phyloP scores from a whole-genome alignment of 2,329 filamentous ascomycete genomes.

The Diaporthe helianthi region DNA sequence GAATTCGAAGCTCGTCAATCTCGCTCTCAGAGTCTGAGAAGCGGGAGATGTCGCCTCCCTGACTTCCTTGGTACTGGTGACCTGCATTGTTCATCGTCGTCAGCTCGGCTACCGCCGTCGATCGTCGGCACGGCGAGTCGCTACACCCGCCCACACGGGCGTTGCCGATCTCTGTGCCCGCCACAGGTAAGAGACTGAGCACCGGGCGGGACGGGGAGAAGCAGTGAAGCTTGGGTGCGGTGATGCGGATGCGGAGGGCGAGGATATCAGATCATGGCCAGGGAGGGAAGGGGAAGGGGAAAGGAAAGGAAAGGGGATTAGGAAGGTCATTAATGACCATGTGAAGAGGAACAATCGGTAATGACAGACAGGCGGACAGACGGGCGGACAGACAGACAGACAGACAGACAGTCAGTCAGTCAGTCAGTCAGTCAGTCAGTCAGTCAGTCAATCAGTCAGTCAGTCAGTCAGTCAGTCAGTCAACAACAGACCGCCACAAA shows the following conservation, averaged over 20 bases:
- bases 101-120: conserved; percentile 40
- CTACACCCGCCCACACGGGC: conserved; percentile 28
- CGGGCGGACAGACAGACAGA: conserved; percentile 30
- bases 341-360: conserved; percentile 29
- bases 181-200: conserved; percentile 20
- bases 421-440: too few species aligned
- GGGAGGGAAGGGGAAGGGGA: conserved; percentile 5
- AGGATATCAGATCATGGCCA: conserved; percentile 10
- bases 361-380: conserved; percentile 21
- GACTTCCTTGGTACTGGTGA: conserved; percentile 38
- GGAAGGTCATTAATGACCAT: conserved; percentile 24
- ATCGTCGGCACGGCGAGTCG: conserved; percentile 17
- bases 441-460: too few species aligned
- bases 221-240: not conserved
- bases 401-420: not conserved
- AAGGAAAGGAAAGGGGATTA: not conserved
- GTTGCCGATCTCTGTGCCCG: conserved; percentile 24
- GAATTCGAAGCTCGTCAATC: conserved; percentile 32
- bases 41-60: conserved; percentile 45
- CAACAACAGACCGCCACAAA: conserved; percentile 35
- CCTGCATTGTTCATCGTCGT: conserved; percentile 44
- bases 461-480: conserved; percentile 20
- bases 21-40: conserved; percentile 56
- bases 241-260: not conserved
- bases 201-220: conserved; percentile 9